phyloP scores from a whole-genome alignment of 495 filamentous ascomycete genomes.

The Bacidia gigantensis region DNA sequence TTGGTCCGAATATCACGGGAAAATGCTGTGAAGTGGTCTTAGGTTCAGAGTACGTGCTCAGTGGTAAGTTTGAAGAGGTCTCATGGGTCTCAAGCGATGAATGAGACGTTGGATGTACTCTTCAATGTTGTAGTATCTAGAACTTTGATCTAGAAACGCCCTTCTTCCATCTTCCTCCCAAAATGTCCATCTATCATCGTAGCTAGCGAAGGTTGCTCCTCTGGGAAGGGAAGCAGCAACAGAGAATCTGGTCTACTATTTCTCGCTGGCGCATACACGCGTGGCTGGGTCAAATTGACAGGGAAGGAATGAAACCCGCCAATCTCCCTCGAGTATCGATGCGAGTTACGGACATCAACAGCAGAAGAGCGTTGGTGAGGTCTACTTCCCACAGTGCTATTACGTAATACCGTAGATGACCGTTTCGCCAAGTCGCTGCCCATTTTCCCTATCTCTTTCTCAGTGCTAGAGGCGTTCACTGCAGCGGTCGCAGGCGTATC shows the following conservation, averaged over 20 bases:
- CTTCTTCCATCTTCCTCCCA: slow-evolving; percentile 1
- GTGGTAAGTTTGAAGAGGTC: too few relatives aligned
- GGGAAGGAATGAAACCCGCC: not conserved
- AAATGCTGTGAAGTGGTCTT: too few relatives aligned
- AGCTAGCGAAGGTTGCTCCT: slow-evolving; percentile 6
- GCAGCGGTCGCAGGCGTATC: not conserved
- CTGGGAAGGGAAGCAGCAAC: slow-evolving; percentile 1
- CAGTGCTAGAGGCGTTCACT: not conserved
- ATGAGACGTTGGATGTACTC: too few relatives aligned
- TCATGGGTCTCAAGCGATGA: too few relatives aligned
- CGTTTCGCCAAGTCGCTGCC: not conserved
- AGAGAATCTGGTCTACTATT: not conserved
- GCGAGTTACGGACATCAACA: not conserved
- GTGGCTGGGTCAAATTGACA: not conserved
- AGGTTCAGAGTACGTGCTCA: too few relatives aligned
- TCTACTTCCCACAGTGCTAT: not conserved
- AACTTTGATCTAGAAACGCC: not conserved
- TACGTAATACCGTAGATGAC: not conserved
- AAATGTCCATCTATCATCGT: slow-evolving; percentile 9
- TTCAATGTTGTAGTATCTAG: too few relatives aligned
- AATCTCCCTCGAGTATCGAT: slow-evolving; percentile 3
- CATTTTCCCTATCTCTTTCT: not conserved
- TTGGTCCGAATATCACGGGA: too few relatives aligned
- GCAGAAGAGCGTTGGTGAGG: not conserved
- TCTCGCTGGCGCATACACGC: not conserved